These are phyloP conservation scores for Hibiscus trionum DNA, from an alignment of 345 rosid species.

Conservation along the genomic window DNA sequence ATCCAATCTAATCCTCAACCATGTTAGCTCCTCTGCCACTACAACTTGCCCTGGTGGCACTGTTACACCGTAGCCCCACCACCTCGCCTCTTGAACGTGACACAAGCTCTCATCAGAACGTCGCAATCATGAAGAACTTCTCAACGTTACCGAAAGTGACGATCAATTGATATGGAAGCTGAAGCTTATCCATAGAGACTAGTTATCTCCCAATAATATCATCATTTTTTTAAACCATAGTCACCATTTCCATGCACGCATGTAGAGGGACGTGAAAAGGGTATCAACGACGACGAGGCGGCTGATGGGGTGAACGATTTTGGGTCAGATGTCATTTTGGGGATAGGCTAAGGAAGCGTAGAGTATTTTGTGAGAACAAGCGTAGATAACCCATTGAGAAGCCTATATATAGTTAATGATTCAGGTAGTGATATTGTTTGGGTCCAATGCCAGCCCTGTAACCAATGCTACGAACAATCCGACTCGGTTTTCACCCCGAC, in stretches of 20 bases:
- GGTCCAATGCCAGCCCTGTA: constrained; percentile 95
- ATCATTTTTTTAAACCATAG: constrained; percentile 19
- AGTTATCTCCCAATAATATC: constrained; percentile 12
- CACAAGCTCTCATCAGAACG: constrained; percentile 16
- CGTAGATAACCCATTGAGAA: constrained; percentile 75
- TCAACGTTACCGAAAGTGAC: not conserved
- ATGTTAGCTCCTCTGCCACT: constrained; percentile 17
- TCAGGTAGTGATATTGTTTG: constrained; percentile 94
- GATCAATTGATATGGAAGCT: constrained; percentile 25
- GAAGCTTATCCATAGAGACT: constrained; percentile 67
- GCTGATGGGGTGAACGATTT: constrained; percentile 37
- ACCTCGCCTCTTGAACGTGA: constrained; percentile 28
- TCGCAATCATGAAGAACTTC: constrained; percentile 12
- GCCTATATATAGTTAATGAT: constrained; percentile 80
- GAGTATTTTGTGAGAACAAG: constrained; percentile 87
- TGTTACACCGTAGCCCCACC: constrained; percentile 8
- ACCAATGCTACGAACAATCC: constrained; percentile 72
- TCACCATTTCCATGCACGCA: constrained; percentile 55
- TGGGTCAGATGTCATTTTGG: constrained; percentile 84
- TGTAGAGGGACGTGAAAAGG: constrained; percentile 54
- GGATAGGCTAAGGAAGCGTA: constrained; percentile 92
- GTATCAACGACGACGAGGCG: constrained; percentile 13
- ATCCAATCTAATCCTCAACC: not conserved
- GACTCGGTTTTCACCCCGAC: constrained; percentile 92
- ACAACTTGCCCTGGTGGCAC: not conserved